These are phyloP conservation scores for Geranium rotundifolium DNA, from an alignment of 345 rosid genomes.

Conservation along the genomic window DNA sequence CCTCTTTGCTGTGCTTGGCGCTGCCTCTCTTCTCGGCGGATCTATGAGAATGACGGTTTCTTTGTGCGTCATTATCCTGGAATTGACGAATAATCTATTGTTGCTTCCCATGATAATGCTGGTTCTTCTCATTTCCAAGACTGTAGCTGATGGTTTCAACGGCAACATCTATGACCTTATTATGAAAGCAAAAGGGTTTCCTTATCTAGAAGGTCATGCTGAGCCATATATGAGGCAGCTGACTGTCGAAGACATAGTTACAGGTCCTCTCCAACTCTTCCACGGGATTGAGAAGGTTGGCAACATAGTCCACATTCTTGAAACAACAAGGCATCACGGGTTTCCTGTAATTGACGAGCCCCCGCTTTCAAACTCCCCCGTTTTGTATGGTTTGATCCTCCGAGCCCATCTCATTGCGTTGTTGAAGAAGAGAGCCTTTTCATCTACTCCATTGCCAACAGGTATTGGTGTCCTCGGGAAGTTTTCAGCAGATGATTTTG, in stretches of 20 bases:
- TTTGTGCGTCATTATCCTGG: slow-evolving; percentile 70
- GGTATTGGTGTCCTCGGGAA: slow-evolving; percentile 25
- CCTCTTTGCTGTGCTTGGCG: slow-evolving; percentile 84
- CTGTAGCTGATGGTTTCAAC: slow-evolving; percentile 82
- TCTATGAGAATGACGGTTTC: slow-evolving; percentile 96
- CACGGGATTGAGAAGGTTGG: slow-evolving; percentile 69
- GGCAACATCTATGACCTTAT: slow-evolving; percentile 72
- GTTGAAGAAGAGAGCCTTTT: slow-evolving; percentile 58
- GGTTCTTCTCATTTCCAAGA: slow-evolving; percentile 83
- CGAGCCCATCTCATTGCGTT: slow-evolving; percentile 65
- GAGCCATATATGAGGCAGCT: slow-evolving; percentile 96
- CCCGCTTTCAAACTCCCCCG: slow-evolving; percentile 31
- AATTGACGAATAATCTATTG: slow-evolving; percentile 76
- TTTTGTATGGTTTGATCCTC: slow-evolving; percentile 66
- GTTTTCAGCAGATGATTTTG: slow-evolving; percentile 55
- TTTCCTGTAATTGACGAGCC: slow-evolving; percentile 74
- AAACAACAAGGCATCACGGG: slow-evolving; percentile 62
- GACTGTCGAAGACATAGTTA: slow-evolving; percentile 64
- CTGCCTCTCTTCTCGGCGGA: slow-evolving; percentile 91
- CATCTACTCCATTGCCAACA: slow-evolving; percentile 28
- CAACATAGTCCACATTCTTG: slow-evolving; percentile 59
- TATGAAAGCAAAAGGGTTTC: slow-evolving; percentile 87
- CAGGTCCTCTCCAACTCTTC: slow-evolving; percentile 68
- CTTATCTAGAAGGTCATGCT: slow-evolving; percentile 61
- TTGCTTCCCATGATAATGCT: slow-evolving; percentile 86